Conservation (phyloP, 768 basidiomycete genomes). For the Clitopilus hobsonii region DNA sequence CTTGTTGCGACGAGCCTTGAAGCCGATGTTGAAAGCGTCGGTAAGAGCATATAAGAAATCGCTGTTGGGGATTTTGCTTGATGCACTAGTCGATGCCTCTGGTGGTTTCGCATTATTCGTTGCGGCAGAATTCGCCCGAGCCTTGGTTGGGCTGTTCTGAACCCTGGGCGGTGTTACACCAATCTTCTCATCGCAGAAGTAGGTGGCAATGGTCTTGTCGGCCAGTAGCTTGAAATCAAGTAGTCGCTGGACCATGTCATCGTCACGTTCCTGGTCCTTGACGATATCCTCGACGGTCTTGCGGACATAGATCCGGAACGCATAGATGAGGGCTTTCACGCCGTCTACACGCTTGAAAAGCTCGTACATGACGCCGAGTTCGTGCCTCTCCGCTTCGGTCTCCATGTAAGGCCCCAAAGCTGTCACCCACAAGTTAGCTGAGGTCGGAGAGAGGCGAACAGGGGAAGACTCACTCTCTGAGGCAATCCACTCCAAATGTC, state of each 20-base stretch:
- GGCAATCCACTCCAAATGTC: conserved; percentile 34
- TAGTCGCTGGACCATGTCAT: conserved; percentile 72
- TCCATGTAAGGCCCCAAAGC: conserved; percentile 53
- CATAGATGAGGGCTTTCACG: conserved; percentile 45
- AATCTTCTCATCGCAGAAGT: conserved; percentile 45
- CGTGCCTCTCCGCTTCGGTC: conserved; percentile 23
- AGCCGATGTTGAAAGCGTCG: conserved; percentile 71
- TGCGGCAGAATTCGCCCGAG: conserved; percentile 10
- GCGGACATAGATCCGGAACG: conserved; percentile 64
- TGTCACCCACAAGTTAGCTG: conserved; percentile 15
- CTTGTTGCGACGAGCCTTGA: conserved; percentile 72
- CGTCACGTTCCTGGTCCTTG: conserved; percentile 56
- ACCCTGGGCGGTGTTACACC: not conserved
- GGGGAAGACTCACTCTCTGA: conserved; percentile 19
- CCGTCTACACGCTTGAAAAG: conserved; percentile 58
- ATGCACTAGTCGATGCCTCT: conserved; percentile 24
- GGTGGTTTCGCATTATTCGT: not conserved
- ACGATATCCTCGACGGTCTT: conserved; percentile 59
- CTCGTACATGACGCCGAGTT: conserved; percentile 49
- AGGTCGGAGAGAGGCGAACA: not conserved
- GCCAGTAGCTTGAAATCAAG: conserved; percentile 62
- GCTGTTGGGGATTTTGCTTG: conserved; percentile 36
- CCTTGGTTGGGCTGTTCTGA: not conserved
- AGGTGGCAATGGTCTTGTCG: conserved; percentile 40
- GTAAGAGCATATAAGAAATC: conserved; percentile 63